phyloP scores from a whole-genome alignment of 768 basidiomycete genomes.

The Harrya chromipes region DNA sequence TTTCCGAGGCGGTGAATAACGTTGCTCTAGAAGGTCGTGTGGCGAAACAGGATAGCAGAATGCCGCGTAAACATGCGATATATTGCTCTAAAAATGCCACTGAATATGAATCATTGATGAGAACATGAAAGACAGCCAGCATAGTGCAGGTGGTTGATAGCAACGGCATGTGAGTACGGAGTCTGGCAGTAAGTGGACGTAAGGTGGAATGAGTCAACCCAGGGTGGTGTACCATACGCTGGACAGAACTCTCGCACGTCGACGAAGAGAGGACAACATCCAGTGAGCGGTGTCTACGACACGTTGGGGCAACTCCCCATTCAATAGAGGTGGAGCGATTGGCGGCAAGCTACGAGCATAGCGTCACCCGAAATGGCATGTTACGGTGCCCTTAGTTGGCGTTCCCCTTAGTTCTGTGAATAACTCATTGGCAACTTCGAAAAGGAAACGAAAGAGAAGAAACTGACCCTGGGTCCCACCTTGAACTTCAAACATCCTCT shows the following conservation, averaged over 20 bases:
- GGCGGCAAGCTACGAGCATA: not conserved
- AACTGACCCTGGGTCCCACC: not conserved
- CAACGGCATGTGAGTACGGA: constrained; percentile 2
- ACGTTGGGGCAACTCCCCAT: not conserved
- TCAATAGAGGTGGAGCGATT: not conserved
- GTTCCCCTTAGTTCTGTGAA: not conserved
- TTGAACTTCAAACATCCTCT: constrained; percentile 29
- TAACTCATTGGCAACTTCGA: not conserved
- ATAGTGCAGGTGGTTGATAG: constrained; percentile 7
- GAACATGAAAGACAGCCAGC: constrained; percentile 5
- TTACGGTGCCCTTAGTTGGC: not conserved
- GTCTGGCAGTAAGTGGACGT: constrained; percentile 9
- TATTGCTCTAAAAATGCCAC: constrained; percentile 2
- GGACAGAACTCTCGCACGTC: constrained; percentile 1
- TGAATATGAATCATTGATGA: constrained; percentile 4
- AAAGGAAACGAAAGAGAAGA: not conserved
- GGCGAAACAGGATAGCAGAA: not conserved
- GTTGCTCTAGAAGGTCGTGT: too few species aligned
- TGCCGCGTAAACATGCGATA: constrained; percentile 2
- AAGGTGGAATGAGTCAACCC: constrained; percentile 5
- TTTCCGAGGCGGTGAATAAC: constrained; percentile 13
- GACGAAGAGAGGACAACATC: not conserved
- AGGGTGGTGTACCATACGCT: not conserved
- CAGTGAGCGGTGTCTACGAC: not conserved
- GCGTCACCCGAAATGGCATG: not conserved